Evolutionary conservation across 148 eudicot species (phyloP), one percentile per base, ranked within the genome.

Genomic region (Oxyria digyna): DNA sequence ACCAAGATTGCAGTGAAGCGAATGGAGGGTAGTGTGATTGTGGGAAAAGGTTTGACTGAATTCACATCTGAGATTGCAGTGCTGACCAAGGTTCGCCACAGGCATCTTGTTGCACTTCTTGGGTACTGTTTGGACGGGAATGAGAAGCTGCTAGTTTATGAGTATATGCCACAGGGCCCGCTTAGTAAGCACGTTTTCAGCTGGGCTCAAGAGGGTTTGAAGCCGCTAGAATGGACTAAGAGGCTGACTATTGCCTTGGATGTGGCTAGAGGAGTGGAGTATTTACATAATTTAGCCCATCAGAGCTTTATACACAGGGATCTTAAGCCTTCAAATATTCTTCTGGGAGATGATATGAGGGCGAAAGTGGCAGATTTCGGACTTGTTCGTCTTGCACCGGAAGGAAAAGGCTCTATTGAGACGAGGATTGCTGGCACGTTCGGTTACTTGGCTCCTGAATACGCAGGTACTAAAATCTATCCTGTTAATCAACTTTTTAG

Each of bases 81-180:
- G 52, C 70, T 92, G 68, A 87, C 93, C 18, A 92, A 92, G 82
- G 96, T 92, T 73, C 73, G 96, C 13, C 97, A 92, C 71, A 74
- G 97, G 73, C 91, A 92, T 76, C 87, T 92, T 67, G 97, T 92
- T 21, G 86, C 91, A 0, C 93, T 92, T 77, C 86, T 89, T 55
- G 97, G 97, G 4, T 92, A 89, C 69, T 92, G 97, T 83, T 78
- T 92, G 68, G 97, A 89, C 68, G 96, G 96, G 59, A 81, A 92
- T 46, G 97, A 92, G 78, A 89, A 76, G 76, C 82, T 89, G 24
- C 87, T 92, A 29, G 97, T 92, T 0, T 92, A 85, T 24, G 97
- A 92, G 65, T 92, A 85, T 76, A 89, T 92, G 96, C 97, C 97
- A 32, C 93, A 92, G 77, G 97, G 97, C 55, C 84, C 96, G n/a